A percentile compares a stretch with the other conserved stretches of the same genome.
Conservation (phyloP, 352 stramenopile genomes). For the Pythium rishiriense region DNA sequence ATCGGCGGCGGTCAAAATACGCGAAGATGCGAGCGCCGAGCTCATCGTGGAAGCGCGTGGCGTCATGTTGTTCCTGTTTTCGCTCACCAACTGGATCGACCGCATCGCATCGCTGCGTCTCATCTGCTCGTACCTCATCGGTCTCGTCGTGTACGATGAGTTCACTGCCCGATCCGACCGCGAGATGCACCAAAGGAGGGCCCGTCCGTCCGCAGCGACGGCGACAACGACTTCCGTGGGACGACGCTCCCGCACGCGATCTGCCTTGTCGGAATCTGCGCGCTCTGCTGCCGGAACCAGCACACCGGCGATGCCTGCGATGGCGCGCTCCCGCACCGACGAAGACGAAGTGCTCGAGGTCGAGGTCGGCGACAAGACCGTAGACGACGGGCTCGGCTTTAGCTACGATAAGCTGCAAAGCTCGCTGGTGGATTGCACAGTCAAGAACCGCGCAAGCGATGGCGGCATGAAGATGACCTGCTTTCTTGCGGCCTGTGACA, state of each 20-base stretch:
- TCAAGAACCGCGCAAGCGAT: constrained; percentile 36
- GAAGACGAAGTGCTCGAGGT: constrained; percentile 63
- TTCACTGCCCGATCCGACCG: constrained; percentile 6
- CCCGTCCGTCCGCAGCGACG: background rate
- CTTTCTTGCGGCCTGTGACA: constrained; percentile 58
- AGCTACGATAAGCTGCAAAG: constrained; percentile 52
- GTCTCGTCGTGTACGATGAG: constrained; percentile 55
- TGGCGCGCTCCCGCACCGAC: constrained; percentile 23
- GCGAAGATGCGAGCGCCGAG: background rate
- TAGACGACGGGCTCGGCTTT: constrained; percentile 32
- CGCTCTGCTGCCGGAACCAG: background rate
- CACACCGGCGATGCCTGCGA: background rate
- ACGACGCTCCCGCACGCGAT: constrained; percentile 7
- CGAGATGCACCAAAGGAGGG: background rate
- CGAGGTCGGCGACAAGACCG: constrained; percentile 46
- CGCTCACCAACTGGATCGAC: constrained; percentile 32
- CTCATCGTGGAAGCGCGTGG: constrained; percentile 2
- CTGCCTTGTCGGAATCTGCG: constrained; percentile 6
- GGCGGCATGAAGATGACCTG: constrained; percentile 42
- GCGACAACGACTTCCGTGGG: no score
- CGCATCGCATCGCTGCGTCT: constrained; percentile 53
- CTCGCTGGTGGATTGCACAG: constrained; percentile 35
- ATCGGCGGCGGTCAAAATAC: background rate
- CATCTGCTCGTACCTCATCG: constrained; percentile 47
- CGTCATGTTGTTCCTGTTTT: constrained; percentile 22